Evolutionary conservation across 1,139 yeast genomes (phyloP).

Genomic region (Nematodospora anomalae): DNA sequence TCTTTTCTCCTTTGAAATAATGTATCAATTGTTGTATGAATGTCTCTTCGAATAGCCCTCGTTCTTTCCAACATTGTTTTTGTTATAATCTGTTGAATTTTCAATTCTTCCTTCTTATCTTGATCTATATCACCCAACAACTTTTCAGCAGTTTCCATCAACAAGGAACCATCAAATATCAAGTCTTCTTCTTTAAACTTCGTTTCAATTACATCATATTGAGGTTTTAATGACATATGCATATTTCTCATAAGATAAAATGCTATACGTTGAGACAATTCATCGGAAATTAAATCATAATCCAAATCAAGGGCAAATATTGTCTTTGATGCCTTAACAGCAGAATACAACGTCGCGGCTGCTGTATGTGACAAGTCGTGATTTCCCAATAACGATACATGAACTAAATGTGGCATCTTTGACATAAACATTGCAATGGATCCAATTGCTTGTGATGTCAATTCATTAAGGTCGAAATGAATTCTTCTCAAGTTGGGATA

Average conservation of each 20-base stretch:
- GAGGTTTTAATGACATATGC: constrained; percentile 57
- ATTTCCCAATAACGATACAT: constrained; percentile 74
- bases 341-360: constrained; percentile 67
- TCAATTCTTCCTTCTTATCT: constrained; percentile 34
- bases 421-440: constrained; percentile 71
- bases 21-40: constrained; percentile 43
- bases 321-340: constrained; percentile 64
- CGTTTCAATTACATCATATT: constrained; percentile 16
- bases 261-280: constrained; percentile 74
- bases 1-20: constrained; percentile 37
- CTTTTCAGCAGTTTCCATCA: constrained; percentile 68
- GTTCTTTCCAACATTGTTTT: constrained; percentile 47
- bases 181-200: constrained; percentile 39
- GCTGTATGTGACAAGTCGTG: constrained; percentile 55
- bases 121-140: constrained; percentile 45
- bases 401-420: constrained; percentile 66
- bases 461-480: constrained; percentile 74
- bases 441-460: constrained; percentile 61
- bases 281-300: constrained; percentile 64
- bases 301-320: constrained; percentile 75
- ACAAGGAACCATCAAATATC: constrained; percentile 48
- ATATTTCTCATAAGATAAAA: constrained; percentile 81
- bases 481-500: constrained; percentile 67
- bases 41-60: constrained; percentile 39
- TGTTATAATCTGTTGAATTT: constrained; percentile 40